Percentiles rank a stretch among this genome's conserved stretches.
These are phyloP conservation scores for Aspergillus caelatus DNA, from an alignment of 2,329 filamentous ascomycete genomes.

Conservation along the genomic window DNA sequence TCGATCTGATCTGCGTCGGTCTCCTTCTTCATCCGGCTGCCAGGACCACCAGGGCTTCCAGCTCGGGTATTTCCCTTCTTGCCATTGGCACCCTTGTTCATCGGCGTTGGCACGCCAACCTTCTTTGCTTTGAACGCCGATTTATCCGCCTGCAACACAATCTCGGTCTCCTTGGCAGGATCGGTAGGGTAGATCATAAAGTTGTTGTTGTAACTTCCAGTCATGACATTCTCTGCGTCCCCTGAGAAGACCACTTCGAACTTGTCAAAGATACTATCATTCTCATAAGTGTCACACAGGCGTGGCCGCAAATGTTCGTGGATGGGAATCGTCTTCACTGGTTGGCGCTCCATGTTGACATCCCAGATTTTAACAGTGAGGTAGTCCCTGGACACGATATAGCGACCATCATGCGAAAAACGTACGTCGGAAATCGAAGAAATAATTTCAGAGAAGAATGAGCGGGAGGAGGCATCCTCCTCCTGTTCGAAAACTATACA, in stretches of 20 bases:
- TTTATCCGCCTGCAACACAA: conserved; percentile 97
- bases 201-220: conserved; percentile 99
- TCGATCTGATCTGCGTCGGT: conserved; percentile 99
- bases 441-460: conserved; percentile 99
- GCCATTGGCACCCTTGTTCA: conserved; percentile 71
- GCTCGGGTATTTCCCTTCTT: conserved; percentile 91
- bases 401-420: conserved; percentile 93
- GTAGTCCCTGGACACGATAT: conserved; percentile 97
- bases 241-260: conserved; percentile 99
- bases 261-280: conserved; percentile 99
- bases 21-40: conserved; percentile 96
- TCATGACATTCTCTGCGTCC: conserved; percentile 99
- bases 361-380: conserved; percentile 99
- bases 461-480: conserved; percentile 93
- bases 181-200: conserved; percentile 99
- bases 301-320: conserved; percentile 94
- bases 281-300: conserved; percentile 97
- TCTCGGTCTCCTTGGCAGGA: conserved; percentile 92
- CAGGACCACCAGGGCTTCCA: conserved; percentile 83
- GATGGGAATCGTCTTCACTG: conserved; percentile 97
- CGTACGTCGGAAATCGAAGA: conserved; percentile 98
- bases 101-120: conserved; percentile 94
- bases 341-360: conserved; percentile 97
- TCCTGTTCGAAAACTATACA: conserved; percentile 93
- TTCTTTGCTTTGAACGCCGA: conserved; percentile 99